Conservation (phyloP, 1,284 basidiomycete genomes). For the Amylostereum areolatum region DNA sequence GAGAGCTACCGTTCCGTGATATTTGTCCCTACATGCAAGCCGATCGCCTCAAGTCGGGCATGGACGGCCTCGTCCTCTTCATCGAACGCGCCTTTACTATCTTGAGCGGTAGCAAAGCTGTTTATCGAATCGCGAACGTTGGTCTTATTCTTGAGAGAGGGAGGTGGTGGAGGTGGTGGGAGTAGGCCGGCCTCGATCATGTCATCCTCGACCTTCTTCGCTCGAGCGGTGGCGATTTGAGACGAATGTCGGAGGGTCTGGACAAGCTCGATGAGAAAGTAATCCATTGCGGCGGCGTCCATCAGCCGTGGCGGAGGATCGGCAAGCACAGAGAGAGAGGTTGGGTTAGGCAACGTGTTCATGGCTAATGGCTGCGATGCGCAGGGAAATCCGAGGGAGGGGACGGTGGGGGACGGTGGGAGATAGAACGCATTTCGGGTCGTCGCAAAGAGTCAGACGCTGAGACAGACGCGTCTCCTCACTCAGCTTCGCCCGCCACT, state of each 20-base stretch:
- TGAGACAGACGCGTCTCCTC: background rate
- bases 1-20: conserved; percentile 72
- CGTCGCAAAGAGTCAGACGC: background rate
- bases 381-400: no score
- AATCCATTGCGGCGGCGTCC: conserved; percentile 76
- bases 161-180: conserved; percentile 34
- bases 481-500: background rate
- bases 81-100: conserved; percentile 30
- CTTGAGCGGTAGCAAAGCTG: conserved; percentile 28
- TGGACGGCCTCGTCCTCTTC: conserved; percentile 73
- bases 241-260: conserved; percentile 68
- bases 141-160: conserved; percentile 35
- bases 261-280: conserved; percentile 80
- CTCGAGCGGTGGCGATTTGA: conserved; percentile 57
- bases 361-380: no score
- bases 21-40: conserved; percentile 81
- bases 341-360: conserved; percentile 24
- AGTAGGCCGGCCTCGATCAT: conserved; percentile 72
- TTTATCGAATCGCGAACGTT: conserved; percentile 48
- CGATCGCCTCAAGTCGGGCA: conserved; percentile 74
- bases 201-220: conserved; percentile 62
- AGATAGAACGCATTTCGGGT: background rate
- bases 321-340: conserved; percentile 44
- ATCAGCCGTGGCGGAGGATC: conserved; percentile 57
- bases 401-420: background rate